Conservation (phyloP, 495 filamentous ascomycete species). For the Tetracladium marchalianum region DNA sequence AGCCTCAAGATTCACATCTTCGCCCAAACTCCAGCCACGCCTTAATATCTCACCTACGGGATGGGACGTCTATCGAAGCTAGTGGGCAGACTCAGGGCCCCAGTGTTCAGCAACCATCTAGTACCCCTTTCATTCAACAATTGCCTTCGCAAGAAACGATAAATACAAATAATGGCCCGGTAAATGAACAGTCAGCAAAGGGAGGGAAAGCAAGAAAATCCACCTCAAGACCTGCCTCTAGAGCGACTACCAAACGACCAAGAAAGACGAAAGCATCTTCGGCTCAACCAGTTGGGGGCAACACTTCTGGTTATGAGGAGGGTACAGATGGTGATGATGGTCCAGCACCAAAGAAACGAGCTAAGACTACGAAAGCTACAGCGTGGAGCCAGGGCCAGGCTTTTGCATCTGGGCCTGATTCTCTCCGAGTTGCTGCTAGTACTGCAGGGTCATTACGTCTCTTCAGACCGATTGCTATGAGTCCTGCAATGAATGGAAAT, state of each 20-base stretch:
- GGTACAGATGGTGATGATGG: slow-evolving; percentile 58
- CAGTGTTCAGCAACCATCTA: slow-evolving; percentile 7
- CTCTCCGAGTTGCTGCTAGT: slow-evolving; percentile 78
- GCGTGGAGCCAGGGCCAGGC: slow-evolving; percentile 57
- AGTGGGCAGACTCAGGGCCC: slow-evolving; percentile 22
- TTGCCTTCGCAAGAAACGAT: not conserved
- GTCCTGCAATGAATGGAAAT: slow-evolving; percentile 21
- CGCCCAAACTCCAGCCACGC: not conserved
- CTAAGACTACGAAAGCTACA: slow-evolving; percentile 53
- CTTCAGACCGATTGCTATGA: slow-evolving; percentile 62
- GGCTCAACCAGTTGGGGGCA: slow-evolving; percentile 31
- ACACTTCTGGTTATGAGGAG: slow-evolving; percentile 58
- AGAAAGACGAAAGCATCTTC: slow-evolving; percentile 32
- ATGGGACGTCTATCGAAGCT: slow-evolving; percentile 20
- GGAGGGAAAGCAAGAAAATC: slow-evolving; percentile 2
- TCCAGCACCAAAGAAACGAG: slow-evolving; percentile 56
- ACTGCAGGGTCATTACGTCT: slow-evolving; percentile 81
- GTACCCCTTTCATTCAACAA: slow-evolving; percentile 7
- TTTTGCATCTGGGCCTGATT: slow-evolving; percentile 62
- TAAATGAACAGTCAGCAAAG: slow-evolving; percentile 1
- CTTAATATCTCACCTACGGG: slow-evolving; percentile 20
- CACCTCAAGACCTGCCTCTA: slow-evolving; percentile 28
- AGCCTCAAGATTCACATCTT: not conserved
- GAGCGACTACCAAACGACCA: slow-evolving; percentile 32
- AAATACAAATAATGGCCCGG: not conserved